Evolutionary conservation across 1,284 basidiomycete species (phyloP).

Genomic region (Sporisorium scitamineum): DNA sequence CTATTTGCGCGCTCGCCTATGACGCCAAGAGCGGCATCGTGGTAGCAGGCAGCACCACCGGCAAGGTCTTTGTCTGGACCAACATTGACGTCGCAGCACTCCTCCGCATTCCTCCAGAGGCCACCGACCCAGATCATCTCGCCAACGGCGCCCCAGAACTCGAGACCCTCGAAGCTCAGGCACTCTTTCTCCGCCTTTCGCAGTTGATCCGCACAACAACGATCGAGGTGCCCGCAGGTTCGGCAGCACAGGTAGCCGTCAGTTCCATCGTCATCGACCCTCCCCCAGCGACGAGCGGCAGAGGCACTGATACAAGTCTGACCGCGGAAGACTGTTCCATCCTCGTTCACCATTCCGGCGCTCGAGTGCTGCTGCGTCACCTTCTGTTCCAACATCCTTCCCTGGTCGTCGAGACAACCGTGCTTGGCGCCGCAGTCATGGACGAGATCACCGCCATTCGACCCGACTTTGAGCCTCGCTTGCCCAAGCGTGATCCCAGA

Average conservation of each 20-base stretch:
- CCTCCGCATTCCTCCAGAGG: slow-evolving; percentile 41
- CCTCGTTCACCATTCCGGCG: slow-evolving; percentile 49
- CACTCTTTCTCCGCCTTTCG: slow-evolving; percentile 19
- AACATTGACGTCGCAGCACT: slow-evolving; percentile 51
- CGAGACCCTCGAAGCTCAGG: slow-evolving; percentile 34
- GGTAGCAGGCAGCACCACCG: slow-evolving; percentile 54
- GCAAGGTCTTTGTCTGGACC: slow-evolving; percentile 61
- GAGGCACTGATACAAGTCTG: neutral
- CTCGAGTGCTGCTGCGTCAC: slow-evolving; percentile 50
- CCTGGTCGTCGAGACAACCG: slow-evolving; percentile 30
- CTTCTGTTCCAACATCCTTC: slow-evolving; percentile 17
- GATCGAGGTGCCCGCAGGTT: slow-evolving; percentile 32
- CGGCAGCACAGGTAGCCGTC: slow-evolving; percentile 23
- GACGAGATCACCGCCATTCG: slow-evolving; percentile 58
- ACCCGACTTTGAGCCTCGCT: slow-evolving; percentile 60
- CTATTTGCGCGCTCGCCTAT: slow-evolving; percentile 57
- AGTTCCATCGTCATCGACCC: slow-evolving; percentile 37
- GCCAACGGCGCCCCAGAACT: slow-evolving; percentile 16
- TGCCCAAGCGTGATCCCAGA: slow-evolving; percentile 30
- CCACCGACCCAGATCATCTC: slow-evolving; percentile 40
- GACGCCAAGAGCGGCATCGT: slow-evolving; percentile 57
- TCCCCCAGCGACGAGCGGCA: neutral
- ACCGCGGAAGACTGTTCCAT: slow-evolving; percentile 22
- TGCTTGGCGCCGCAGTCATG: slow-evolving; percentile 52
- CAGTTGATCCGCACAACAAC: slow-evolving; percentile 22